phyloP scores from a whole-genome alignment of 768 basidiomycete genomes.

The Auricularia sp. region DNA sequence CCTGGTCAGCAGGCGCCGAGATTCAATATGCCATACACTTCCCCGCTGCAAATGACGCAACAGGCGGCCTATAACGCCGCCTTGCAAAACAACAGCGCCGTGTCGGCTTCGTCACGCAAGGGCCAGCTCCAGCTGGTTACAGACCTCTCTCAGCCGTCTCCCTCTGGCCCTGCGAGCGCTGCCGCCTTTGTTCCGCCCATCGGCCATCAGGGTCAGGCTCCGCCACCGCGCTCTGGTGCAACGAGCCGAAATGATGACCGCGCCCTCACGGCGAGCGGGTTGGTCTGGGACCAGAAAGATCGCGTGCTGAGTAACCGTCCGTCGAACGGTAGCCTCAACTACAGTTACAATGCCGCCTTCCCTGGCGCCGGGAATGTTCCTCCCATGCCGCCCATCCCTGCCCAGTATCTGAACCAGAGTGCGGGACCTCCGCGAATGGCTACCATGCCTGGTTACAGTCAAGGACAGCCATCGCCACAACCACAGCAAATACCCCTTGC shows the following conservation, averaged over 20 bases:
- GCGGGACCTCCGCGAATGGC: slow-evolving; percentile 21
- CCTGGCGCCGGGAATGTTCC: slow-evolving; percentile 35
- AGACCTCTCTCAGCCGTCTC: slow-evolving; percentile 49
- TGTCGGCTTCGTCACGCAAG: slow-evolving; percentile 27
- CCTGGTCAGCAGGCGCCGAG: slow-evolving; percentile 55
- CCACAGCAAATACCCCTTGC: slow-evolving; percentile 15
- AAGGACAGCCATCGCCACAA: slow-evolving; percentile 6
- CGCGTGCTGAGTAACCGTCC: slow-evolving; percentile 43
- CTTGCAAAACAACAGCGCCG: neutral
- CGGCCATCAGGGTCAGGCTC: slow-evolving; percentile 18
- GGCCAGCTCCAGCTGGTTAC: slow-evolving; percentile 41
- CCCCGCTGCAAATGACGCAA: slow-evolving; percentile 18
- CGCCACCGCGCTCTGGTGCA: slow-evolving; percentile 28
- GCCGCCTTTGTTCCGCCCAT: slow-evolving; percentile 36
- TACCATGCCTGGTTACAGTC: slow-evolving; percentile 7
- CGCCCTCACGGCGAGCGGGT: slow-evolving; percentile 23
- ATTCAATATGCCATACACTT: slow-evolving; percentile 41
- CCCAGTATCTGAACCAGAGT: slow-evolving; percentile 57
- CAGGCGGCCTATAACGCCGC: neutral
- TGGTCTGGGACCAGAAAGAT: slow-evolving; percentile 59
- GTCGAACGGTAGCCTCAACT: slow-evolving; percentile 64
- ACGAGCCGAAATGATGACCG: slow-evolving; percentile 10
- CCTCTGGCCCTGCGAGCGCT: slow-evolving; percentile 41
- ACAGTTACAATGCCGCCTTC: slow-evolving; percentile 36
- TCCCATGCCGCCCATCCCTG: slow-evolving; percentile 62